Conservation (phyloP, 177 flowering plant genomes). For the Vitis hybrid region DNA sequence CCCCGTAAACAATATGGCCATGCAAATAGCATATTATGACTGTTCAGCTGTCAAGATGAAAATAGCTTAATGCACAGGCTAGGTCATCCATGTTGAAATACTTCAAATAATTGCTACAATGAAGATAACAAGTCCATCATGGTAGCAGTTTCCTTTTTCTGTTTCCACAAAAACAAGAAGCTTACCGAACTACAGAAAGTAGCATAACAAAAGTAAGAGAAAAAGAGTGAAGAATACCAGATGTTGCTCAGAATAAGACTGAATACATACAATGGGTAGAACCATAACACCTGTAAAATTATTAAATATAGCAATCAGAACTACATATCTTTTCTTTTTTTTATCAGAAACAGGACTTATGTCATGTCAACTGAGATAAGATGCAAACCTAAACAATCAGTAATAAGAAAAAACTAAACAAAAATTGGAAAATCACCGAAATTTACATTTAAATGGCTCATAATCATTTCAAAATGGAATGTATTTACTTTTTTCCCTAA, state of each 20-base stretch:
- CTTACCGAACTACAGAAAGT: not conserved
- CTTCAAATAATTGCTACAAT: not conserved
- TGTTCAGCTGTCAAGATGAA: slow-evolving; percentile 1
- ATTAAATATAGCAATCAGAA: slow-evolving; percentile 2
- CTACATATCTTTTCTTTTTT: not conserved
- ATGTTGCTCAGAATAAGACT: slow-evolving; percentile 73
- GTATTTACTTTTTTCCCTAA: too few species aligned
- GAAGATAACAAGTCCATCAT: not conserved
- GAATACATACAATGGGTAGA: slow-evolving; percentile 81
- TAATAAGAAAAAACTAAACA: too few species aligned
- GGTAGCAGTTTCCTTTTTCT: not conserved
- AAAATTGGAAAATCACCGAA: too few species aligned
- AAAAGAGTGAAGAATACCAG: slow-evolving; percentile 50
- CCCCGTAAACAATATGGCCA: not conserved
- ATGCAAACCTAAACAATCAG: too few species aligned
- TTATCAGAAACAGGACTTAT: too few species aligned
- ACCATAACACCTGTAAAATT: slow-evolving; percentile 73
- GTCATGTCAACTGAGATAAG: too few species aligned
- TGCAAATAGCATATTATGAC: not conserved
- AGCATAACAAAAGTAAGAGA: not conserved
- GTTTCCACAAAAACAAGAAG: not conserved
- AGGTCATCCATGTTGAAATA: slow-evolving; percentile 3
- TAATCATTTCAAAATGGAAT: too few species aligned
- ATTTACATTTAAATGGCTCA: too few species aligned
- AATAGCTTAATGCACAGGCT: slow-evolving; percentile 1